A percentile compares a stretch with the other conserved stretches of the same genome.
phyloP scores from a whole-genome alignment of 2,329 filamentous ascomycete species.

The Claviceps paspali region DNA sequence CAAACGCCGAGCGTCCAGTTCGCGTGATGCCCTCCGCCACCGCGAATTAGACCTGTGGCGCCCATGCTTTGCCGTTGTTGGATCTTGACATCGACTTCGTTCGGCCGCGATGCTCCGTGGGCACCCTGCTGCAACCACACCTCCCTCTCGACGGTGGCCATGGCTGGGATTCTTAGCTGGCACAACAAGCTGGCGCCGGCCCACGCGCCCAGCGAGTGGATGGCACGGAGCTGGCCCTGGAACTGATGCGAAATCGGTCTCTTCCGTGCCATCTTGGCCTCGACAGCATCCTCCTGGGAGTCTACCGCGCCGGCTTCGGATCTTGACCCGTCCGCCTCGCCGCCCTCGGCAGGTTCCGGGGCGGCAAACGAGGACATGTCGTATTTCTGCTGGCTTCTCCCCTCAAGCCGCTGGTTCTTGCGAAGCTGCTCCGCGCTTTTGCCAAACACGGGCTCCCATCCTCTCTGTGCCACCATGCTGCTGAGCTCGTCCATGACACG shows the following conservation, averaged over 20 bases:
- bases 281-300: constrained; percentile 17
- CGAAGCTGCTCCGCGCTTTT: constrained; percentile 45
- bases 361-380: constrained; percentile 10
- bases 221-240: constrained; percentile 45
- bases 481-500: constrained; percentile 65
- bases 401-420: constrained; percentile 25
- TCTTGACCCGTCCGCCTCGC: constrained; percentile 11
- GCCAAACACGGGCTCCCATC: constrained; percentile 65
- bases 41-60: constrained; percentile 30
- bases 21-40: constrained; percentile 22
- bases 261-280: constrained; percentile 21
- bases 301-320: constrained; percentile 12
- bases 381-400: constrained; percentile 12
- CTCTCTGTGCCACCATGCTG: constrained; percentile 46
- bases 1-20: constrained; percentile 50
- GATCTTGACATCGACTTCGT: constrained; percentile 42
- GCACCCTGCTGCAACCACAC: constrained; percentile 54
- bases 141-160: constrained; percentile 57
- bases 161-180: constrained; percentile 51
- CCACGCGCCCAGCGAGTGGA: constrained; percentile 61
- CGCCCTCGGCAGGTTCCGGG: constrained; percentile 11
- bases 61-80: constrained; percentile 52
- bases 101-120: constrained; percentile 42
- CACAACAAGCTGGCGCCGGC: constrained; percentile 56
- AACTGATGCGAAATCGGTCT: constrained; percentile 24